A percentile compares a stretch with the other conserved stretches of the same genome.
These are phyloP conservation scores for Pseudonectria foliicola DNA, from an alignment of 2,329 filamentous ascomycete species.

Conservation along the genomic window DNA sequence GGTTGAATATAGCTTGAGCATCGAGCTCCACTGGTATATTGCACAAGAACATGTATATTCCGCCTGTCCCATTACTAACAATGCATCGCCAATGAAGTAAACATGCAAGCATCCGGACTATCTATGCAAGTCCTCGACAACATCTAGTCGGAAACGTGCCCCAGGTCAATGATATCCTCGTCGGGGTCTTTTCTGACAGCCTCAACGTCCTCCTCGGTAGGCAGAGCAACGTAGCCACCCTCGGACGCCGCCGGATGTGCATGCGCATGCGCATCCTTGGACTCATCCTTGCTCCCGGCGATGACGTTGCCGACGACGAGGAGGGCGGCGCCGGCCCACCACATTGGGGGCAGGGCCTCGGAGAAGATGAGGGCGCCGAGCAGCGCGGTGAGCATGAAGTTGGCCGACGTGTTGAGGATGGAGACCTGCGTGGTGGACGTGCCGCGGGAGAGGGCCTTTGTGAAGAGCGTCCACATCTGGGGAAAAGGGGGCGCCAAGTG, in stretches of 20 bases:
- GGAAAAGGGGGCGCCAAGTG: no score
- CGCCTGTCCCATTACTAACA: no score
- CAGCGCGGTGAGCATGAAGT: constrained; percentile 72
- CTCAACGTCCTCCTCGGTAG: constrained; percentile 15
- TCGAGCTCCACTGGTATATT: neutral
- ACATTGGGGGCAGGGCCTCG: constrained; percentile 63
- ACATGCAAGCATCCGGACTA: no score
- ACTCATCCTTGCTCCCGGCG: constrained; percentile 62
- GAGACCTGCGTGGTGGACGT: constrained; percentile 72
- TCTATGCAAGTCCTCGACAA: constrained; percentile 5
- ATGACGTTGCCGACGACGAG: constrained; percentile 73
- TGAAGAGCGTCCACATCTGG: constrained; percentile 79
- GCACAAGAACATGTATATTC: neutral
- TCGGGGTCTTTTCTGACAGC: constrained; percentile 22
- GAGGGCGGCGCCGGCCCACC: constrained; percentile 68
- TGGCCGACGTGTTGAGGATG: constrained; percentile 75
- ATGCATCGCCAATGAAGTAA: no score
- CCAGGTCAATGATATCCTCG: constrained; percentile 30
- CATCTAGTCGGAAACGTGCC: constrained; percentile 17
- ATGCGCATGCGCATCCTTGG: constrained; percentile 15
- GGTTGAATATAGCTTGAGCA: constrained; percentile 6
- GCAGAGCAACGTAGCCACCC: constrained; percentile 25
- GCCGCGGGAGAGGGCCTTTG: constrained; percentile 65
- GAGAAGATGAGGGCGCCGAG: constrained; percentile 64
- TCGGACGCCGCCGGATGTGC: no score